Base-by-base conservation (phyloP, 768 basidiomycete genomes). In the Russula emetica region DNA sequence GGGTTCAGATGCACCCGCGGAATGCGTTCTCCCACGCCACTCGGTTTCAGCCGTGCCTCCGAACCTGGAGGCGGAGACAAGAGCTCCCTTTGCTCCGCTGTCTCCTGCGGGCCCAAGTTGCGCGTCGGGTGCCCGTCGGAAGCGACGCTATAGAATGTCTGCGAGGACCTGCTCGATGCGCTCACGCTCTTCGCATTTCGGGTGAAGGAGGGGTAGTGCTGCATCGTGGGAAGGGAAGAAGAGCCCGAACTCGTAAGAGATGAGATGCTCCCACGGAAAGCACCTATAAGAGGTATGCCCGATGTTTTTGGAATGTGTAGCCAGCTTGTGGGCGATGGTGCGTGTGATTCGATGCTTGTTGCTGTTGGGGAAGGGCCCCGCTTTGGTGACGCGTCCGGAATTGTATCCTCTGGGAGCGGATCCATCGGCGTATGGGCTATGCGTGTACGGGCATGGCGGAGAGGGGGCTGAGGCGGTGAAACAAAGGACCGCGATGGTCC, bases 141-240 rank as follows among this genome's bases (percentile, higher is more conserved):
- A 18, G 51, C 52, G 42, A 55, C 50, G 34, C 42, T 52, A 45
- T 63, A 67, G 59, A 67, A 67, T 0, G 65, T 67, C 42, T 56
- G 59, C 38, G 67, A 58, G 1, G 65, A 63, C 22, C 52, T 49
- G 18, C 54, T 59, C 42, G 64, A 63, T 38, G 55, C 61, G 28
- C 47, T 47, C 26, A 55, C 42, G 24, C 56, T 58, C 26, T 40
- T 28, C 36, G 50, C 22, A 36, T 60, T 58, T 20, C 57, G 32
- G 24, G 3, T 68, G 55, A 66, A 62, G 42, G 65, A 68, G 0
- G 67, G 66, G 34, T 67, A 69, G 59, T 67, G 67, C 52, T 67
- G 67, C 51, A 69, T 55, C 38, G 67, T 56, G 40, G 66, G 58
- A 18, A 69, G 55, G 13, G 66, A 60, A 14, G 66, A 60, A 3